Conservation (phyloP, 75 land plant species). For the Selaginella tamariscina region DNA sequence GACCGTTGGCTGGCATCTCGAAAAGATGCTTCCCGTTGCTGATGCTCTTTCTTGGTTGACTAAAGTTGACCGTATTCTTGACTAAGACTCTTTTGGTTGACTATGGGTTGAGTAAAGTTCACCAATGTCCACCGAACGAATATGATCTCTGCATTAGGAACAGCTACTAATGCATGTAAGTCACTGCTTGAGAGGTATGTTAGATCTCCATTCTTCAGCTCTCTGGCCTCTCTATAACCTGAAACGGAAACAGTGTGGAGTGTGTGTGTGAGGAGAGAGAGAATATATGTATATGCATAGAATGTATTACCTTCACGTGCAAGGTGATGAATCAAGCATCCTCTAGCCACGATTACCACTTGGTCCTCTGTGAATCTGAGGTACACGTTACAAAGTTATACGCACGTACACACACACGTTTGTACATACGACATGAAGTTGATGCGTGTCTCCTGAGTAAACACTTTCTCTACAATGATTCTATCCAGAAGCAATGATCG, state of each 20-base stretch:
- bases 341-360: not conserved
- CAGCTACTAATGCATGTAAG: not conserved
- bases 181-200: not conserved
- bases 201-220: not conserved
- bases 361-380: too few species aligned
- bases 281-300: too few species aligned
- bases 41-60: not conserved
- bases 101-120: too few species aligned
- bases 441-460: not conserved
- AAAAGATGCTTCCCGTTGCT: not conserved
- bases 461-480: not conserved
- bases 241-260: too few species aligned
- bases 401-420: too few species aligned
- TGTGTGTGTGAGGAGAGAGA: too few species aligned
- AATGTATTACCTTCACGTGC: not conserved
- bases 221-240: not conserved
- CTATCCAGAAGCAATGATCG: not conserved
- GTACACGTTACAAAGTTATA: too few species aligned
- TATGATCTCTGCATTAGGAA: not conserved
- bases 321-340: not conserved
- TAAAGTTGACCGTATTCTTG: too few species aligned
- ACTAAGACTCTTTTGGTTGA: too few species aligned
- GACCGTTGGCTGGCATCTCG: not conserved
- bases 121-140: too few species aligned
- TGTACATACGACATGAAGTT: not conserved